Base-by-base conservation (phyloP, 129 eudicot species). In the Ambrosia artemisiifolia region DNA sequence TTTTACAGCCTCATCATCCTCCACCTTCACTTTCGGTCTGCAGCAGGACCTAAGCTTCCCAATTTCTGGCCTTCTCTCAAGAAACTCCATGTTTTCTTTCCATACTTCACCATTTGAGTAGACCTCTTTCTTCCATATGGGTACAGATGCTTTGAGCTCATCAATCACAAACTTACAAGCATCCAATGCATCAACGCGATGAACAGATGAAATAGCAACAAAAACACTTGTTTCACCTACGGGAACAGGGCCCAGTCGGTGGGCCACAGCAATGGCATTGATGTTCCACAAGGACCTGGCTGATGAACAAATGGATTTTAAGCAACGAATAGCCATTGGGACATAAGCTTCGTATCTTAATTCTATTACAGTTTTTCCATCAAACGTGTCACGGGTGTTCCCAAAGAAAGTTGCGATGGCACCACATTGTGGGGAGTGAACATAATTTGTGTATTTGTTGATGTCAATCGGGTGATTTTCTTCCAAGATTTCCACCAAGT, bases 111-210 rank as follows among this genome's bases (percentile, higher is more conserved):
- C 98, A 71, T 92, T 89, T 3, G 91, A 66, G 72, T 88, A 92
- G 59, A 92, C 98, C 86, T 92, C 98, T 81, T 92, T 92, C 80
- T 92, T 92, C 98, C 98, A 92, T 32, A 92, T 92, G 2, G 96
- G 98, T 61, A 92, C 97, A 0, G 91, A 81, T 24, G 98, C 98
- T 83, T 92, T 92, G 7, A 92, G 46, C 81, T 92, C 98, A 85
- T 92, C 98, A 13, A 92, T 92, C 74, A 88, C 69, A 62, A 83
- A 92, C 77, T 88, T 92, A 49, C 98, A 88, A 53, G 98, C 98
- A 67, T 87, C 96, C 82, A 92, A 71, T 7, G 89, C 89, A 76
- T 87, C 96, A 10, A 70, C 95, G 19, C 96, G 86, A 71, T 92
- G 98, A 59, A 92, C 92, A 11, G 98, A 75, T 0, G 98, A 93